Evolutionary conservation across 2,329 filamentous ascomycete genomes (phyloP), one percentile per base, ranked within the genome.

Genomic region (Arthrobotrys sphaeroides): DNA sequence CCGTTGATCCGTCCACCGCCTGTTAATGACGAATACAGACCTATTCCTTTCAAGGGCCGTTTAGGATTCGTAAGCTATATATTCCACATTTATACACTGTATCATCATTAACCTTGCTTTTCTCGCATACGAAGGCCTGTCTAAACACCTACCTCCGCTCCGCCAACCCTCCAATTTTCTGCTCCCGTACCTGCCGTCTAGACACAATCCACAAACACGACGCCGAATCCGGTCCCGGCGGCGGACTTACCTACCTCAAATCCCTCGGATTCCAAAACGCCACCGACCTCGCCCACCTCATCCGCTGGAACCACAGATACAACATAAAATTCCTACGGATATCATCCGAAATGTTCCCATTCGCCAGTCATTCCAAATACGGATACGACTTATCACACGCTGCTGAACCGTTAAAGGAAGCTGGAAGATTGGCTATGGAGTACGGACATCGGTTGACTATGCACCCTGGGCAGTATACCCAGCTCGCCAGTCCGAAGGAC

Each of bases 331-430:
- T 98, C 82, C 88, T 98, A 88, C 88, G 94, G 0, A 85, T 98
- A 18, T 96, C 92, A 78, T 96, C 92, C 65, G 94, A 97, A 79
- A 97, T 97, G 91, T 98, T 98, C 78, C 94, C 94, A 0, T 97
- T 97, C 81, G 94, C 94, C 1, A 96, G 92, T 78, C 94, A 98
- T 80, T 87, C 88, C 22, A 90, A 92, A 77, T 90, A 96, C 78
- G 94, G 94, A 0, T 98, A 98, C 82, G 90, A 88, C 78, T 85
- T 98, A 10, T 90, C 91, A 0, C 97, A 97, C 81, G 94, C 94
- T 0, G 88, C 91, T 0, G 90, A 93, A 12, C 89, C 87, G 0
- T 85, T 98, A 7, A 90, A 88, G 1, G 90, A 94, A 78, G 92
- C 88, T 5, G 94, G 94, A 0, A 89, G 85, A 79, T 88, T 96